These are phyloP conservation scores for Entomortierella lignicola DNA, from an alignment of 192 early-diverging fungal species.

Conservation along the genomic window DNA sequence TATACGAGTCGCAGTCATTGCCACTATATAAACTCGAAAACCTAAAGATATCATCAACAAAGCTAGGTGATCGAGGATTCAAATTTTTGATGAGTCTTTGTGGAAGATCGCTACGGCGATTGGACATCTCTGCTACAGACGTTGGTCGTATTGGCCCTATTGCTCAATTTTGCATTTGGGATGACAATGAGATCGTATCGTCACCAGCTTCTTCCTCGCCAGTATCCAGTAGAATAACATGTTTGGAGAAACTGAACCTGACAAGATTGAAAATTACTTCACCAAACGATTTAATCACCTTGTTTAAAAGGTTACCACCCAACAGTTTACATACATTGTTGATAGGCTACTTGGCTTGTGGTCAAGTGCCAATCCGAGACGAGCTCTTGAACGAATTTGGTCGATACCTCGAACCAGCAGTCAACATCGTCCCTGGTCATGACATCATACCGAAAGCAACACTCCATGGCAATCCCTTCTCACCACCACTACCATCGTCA, in stretches of 20 bases:
- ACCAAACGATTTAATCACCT: conserved; percentile 6
- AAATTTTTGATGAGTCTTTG: conserved; percentile 31
- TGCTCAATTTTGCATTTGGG: conserved; percentile 28
- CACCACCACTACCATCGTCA: not conserved
- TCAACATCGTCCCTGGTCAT: not conserved
- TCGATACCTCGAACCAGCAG: not conserved
- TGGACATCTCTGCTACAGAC: conserved; percentile 34
- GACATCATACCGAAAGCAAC: not conserved
- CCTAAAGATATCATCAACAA: conserved; percentile 38
- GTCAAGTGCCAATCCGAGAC: conserved; percentile 19
- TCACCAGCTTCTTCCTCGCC: not conserved
- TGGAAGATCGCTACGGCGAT: conserved; percentile 13
- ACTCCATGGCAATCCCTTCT: conserved; percentile 3
- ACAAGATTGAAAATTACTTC: conserved; percentile 29
- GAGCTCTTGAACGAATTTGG: conserved; percentile 11
- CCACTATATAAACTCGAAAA: conserved; percentile 29
- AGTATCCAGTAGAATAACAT: not conserved
- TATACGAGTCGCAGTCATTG: too few species aligned
- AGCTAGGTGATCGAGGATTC: conserved; percentile 34
- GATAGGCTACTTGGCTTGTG: conserved; percentile 31
- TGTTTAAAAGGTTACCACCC: conserved; percentile 15
- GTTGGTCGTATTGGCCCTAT: conserved; percentile 10
- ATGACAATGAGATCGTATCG: not conserved
- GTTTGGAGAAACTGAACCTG: conserved; percentile 38
- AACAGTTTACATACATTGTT: conserved; percentile 35